These are phyloP conservation scores for Trichoderma arundinaceum DNA, from an alignment of 2,329 filamentous ascomycete genomes.

Conservation along the genomic window DNA sequence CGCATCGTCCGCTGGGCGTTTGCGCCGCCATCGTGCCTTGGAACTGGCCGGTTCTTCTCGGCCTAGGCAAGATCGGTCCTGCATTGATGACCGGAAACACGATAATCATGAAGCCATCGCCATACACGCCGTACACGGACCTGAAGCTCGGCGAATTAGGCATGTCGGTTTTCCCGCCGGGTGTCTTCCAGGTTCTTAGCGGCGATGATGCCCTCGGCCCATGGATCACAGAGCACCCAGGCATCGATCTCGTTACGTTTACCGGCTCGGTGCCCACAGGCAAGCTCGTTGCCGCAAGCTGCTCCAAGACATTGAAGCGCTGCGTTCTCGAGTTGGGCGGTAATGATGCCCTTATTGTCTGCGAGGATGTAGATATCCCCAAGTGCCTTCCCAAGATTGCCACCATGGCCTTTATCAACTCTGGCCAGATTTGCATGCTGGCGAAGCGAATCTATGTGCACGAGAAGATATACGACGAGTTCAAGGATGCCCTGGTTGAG, in stretches of 20 bases:
- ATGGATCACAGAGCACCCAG: slow-evolving; percentile 62
- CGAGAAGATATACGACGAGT: slow-evolving; percentile 60
- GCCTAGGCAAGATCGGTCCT: slow-evolving; percentile 60
- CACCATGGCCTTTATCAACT: slow-evolving; percentile 56
- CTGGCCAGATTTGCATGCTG: slow-evolving; percentile 65
- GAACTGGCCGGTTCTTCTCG: slow-evolving; percentile 54
- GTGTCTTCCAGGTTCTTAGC: slow-evolving; percentile 65
- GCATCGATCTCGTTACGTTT: slow-evolving; percentile 68
- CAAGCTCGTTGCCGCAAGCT: slow-evolving; percentile 73
- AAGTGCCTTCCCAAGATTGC: slow-evolving; percentile 44
- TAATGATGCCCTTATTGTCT: slow-evolving; percentile 61
- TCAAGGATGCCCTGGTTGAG: slow-evolving; percentile 54
- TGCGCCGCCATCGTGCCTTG: slow-evolving; percentile 57
- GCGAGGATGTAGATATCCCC: slow-evolving; percentile 57
- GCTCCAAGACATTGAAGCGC: slow-evolving; percentile 68
- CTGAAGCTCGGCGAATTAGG: slow-evolving; percentile 66
- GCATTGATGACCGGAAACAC: slow-evolving; percentile 62
- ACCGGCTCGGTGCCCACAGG: slow-evolving; percentile 76
- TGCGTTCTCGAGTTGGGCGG: slow-evolving; percentile 72
- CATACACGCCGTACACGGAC: slow-evolving; percentile 61
- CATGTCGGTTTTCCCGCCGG: slow-evolving; percentile 62
- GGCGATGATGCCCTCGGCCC: slow-evolving; percentile 66
- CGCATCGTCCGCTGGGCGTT: slow-evolving; percentile 47
- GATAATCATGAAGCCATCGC: slow-evolving; percentile 63
- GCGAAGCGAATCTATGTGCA: slow-evolving; percentile 65